Evolutionary conservation across 768 basidiomycete genomes (phyloP).

Genomic region (Trametes villosa): DNA sequence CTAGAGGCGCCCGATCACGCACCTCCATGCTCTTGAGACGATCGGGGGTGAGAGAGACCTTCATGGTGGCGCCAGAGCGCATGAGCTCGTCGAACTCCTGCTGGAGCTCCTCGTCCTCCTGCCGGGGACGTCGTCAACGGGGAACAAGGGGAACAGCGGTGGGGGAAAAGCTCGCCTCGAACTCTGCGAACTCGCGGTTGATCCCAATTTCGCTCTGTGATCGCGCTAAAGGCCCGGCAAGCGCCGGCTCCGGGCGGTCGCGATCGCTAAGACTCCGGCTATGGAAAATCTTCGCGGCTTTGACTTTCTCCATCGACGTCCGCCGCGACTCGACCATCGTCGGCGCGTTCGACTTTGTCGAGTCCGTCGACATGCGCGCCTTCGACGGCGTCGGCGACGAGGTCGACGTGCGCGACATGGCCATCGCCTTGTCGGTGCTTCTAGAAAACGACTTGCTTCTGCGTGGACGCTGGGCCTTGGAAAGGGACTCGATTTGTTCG

Average conservation of each 20-base stretch:
- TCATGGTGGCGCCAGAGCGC: slow-evolving; percentile 89
- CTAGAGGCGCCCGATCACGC: slow-evolving; percentile 36
- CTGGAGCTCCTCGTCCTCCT: slow-evolving; percentile 52
- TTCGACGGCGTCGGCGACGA: slow-evolving; percentile 42
- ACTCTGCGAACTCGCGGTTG: slow-evolving; percentile 21
- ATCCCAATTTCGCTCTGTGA: slow-evolving; percentile 38
- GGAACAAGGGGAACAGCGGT: slow-evolving; percentile 1
- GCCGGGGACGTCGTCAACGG: slow-evolving; percentile 7
- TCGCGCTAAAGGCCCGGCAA: slow-evolving; percentile 35
- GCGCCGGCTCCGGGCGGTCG: slow-evolving; percentile 36
- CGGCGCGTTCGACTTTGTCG: slow-evolving; percentile 32
- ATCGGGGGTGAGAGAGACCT: slow-evolving; percentile 94
- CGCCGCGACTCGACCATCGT: slow-evolving; percentile 36
- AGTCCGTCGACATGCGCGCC: slow-evolving; percentile 45
- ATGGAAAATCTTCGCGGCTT: slow-evolving; percentile 67
- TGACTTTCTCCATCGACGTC: slow-evolving; percentile 67
- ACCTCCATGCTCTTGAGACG: slow-evolving; percentile 94
- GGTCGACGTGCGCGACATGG: slow-evolving; percentile 45
- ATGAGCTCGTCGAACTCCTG: slow-evolving; percentile 95
- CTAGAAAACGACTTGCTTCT: slow-evolving; percentile 74
- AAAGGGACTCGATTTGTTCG: slow-evolving; percentile 74
- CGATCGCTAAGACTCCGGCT: slow-evolving; percentile 47
- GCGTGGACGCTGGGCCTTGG: slow-evolving; percentile 58
- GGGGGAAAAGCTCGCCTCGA: slow-evolving; percentile 27
- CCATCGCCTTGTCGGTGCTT: slow-evolving; percentile 48